phyloP scores from a whole-genome alignment of 2,329 filamentous ascomycete genomes.

The Fusarium transvaalense region DNA sequence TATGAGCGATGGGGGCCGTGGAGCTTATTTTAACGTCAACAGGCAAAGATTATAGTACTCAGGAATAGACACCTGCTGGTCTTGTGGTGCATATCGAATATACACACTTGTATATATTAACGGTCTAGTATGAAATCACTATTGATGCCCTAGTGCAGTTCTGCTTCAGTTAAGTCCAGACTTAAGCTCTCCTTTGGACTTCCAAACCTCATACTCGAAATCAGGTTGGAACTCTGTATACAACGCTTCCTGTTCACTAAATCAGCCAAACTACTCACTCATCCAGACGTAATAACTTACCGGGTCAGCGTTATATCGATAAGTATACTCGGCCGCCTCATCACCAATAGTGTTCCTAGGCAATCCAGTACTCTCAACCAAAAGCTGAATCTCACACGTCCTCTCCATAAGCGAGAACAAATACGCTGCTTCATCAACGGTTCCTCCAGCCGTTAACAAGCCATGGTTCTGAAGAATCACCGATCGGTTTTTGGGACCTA shows the following conservation, averaged over 20 bases:
- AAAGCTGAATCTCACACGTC: constrained; percentile 52
- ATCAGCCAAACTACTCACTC: not conserved
- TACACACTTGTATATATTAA: not conserved
- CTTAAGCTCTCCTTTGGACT: constrained; percentile 45
- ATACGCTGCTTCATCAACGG: constrained; percentile 76
- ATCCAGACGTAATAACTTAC: constrained; percentile 22
- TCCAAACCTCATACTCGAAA: constrained; percentile 52
- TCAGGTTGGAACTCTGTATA: constrained; percentile 54
- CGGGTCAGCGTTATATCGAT: constrained; percentile 50
- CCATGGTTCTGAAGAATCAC: constrained; percentile 75
- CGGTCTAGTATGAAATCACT: not conserved
- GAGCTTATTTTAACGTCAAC: not conserved
- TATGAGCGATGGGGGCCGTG: not conserved
- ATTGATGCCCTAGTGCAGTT: not conserved
- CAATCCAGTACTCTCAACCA: constrained; percentile 49
- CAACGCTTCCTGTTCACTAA: constrained; percentile 45
- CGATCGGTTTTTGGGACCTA: constrained; percentile 65
- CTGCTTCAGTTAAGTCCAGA: constrained; percentile 21
- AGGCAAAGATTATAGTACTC: no score
- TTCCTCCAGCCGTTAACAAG: constrained; percentile 70
- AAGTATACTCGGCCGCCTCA: constrained; percentile 57
- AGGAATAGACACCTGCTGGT: not conserved
- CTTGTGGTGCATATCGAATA: not conserved
- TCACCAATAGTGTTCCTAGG: constrained; percentile 51
- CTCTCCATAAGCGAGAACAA: constrained; percentile 61